A percentile compares a stretch with the other conserved stretches of the same genome.
Conservation (phyloP, 139 green algal genomes). For the Picochlorum sp. region DNA sequence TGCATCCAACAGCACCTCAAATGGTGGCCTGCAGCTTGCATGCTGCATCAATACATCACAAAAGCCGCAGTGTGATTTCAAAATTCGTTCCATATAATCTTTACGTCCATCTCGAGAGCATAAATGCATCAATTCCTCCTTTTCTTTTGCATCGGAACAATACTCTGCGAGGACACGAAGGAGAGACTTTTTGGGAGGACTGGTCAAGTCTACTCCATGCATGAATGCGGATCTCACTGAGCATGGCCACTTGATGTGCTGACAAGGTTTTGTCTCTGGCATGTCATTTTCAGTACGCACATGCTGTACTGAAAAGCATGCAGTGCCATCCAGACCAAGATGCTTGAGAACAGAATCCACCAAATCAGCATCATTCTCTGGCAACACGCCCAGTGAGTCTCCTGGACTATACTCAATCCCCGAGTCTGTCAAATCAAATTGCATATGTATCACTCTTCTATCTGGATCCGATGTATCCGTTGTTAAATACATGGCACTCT, state of each 20-base stretch:
- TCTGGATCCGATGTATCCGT: slow-evolving; percentile 33
- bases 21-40: slow-evolving; percentile 59
- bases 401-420: slow-evolving; percentile 67
- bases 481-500: slow-evolving; percentile 25
- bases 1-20: slow-evolving; percentile 71
- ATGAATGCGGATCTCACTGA: slow-evolving; percentile 60
- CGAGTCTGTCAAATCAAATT: slow-evolving; percentile 61
- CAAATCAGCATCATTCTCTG: slow-evolving; percentile 53
- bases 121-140: slow-evolving; percentile 51
- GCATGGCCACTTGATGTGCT: slow-evolving; percentile 69
- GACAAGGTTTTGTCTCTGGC: slow-evolving; percentile 28
- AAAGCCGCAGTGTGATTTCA: slow-evolving; percentile 48
- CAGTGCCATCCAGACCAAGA: slow-evolving; percentile 38
- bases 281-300: slow-evolving; percentile 8
- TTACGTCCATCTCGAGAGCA: slow-evolving; percentile 38
- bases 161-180: slow-evolving; percentile 80
- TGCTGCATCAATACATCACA: slow-evolving; percentile 71
- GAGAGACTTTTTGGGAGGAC: slow-evolving; percentile 64
- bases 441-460: slow-evolving; percentile 75
- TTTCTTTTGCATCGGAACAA: slow-evolving; percentile 55
- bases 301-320: slow-evolving; percentile 44
- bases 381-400: slow-evolving; percentile 77
- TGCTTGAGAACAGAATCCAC: slow-evolving; percentile 49
- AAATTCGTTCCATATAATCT: slow-evolving; percentile 47
- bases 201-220: slow-evolving; percentile 60